Conservation (phyloP, 2,329 filamentous ascomycete species). For the Nemania sp. region DNA sequence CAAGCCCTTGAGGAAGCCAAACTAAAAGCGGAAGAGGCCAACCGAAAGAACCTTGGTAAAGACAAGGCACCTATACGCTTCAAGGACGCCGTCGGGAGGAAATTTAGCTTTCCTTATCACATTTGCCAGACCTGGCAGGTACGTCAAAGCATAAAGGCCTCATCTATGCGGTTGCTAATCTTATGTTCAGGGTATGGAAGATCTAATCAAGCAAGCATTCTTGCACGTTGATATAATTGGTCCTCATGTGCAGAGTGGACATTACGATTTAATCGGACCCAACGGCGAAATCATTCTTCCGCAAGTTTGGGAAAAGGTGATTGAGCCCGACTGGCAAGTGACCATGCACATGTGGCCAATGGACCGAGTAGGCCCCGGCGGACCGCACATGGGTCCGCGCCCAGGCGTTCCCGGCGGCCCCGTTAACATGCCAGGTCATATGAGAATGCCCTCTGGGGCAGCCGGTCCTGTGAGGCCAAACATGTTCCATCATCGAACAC, state of each 20-base stretch:
- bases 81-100: conserved; percentile 90
- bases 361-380: conserved; percentile 50
- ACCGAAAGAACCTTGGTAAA: conserved; percentile 62
- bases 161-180: conserved; percentile 14
- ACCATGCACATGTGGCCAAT: conserved; percentile 75
- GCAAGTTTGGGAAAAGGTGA: conserved; percentile 82
- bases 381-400: conserved; percentile 35
- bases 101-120: conserved; percentile 92
- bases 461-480: conserved; percentile 14
- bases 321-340: conserved; percentile 81
- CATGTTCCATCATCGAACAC: conserved; percentile 3
- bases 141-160: conserved; percentile 54
- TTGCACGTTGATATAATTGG: conserved; percentile 81
- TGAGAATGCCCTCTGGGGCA: conserved; percentile 15
- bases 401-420: conserved; percentile 31
- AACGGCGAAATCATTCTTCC: conserved; percentile 86
- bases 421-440: conserved; percentile 21
- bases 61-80: conserved; percentile 84
- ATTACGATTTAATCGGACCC: conserved; percentile 83
- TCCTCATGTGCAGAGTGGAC: conserved; percentile 79
- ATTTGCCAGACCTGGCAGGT: conserved; percentile 87
- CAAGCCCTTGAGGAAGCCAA: conserved; percentile 62
- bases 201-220: conserved; percentile 87
- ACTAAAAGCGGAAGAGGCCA: conserved; percentile 58
- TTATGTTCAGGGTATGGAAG: conserved; percentile 79